Evolutionary conservation across 208 protist species (phyloP).

Genomic region (Leishmania turanica): DNA sequence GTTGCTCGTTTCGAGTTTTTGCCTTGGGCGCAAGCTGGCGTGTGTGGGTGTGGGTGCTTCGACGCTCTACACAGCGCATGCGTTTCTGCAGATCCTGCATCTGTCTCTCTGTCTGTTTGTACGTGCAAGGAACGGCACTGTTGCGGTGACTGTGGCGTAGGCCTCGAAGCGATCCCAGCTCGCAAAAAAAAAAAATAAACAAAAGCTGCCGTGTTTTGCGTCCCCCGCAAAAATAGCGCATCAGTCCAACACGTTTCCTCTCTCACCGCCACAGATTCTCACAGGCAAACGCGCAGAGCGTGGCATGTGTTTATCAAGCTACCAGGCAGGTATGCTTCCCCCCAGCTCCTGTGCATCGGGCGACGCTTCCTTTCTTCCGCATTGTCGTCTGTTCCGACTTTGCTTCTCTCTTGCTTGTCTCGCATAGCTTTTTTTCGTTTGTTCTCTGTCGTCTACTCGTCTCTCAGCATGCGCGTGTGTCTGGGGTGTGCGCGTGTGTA

Average conservation of each 20-base stretch:
- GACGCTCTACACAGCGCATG: too few relatives aligned
- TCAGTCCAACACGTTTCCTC: not conserved
- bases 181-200: not conserved
- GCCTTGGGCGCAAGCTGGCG: not conserved
- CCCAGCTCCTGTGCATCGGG: not conserved
- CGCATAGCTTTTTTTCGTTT: not conserved
- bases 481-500: not conserved
- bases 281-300: not conserved
- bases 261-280: not conserved
- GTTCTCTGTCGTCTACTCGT: not conserved
- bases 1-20: not conserved
- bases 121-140: not conserved
- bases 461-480: not conserved
- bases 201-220: not conserved
- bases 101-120: not conserved
- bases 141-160: not conserved
- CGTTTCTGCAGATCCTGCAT: not conserved
- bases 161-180: not conserved
- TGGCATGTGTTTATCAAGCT: not conserved
- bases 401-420: not conserved
- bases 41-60: not conserved
- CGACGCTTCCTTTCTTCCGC: not conserved
- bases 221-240: not conserved
- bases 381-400: not conserved
- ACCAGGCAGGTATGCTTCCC: not conserved